Evolutionary conservation across 176 grass and related monocot genomes (phyloP), one percentile per base, ranked within the genome.

Genomic region (Puccinellia tenuiflora): DNA sequence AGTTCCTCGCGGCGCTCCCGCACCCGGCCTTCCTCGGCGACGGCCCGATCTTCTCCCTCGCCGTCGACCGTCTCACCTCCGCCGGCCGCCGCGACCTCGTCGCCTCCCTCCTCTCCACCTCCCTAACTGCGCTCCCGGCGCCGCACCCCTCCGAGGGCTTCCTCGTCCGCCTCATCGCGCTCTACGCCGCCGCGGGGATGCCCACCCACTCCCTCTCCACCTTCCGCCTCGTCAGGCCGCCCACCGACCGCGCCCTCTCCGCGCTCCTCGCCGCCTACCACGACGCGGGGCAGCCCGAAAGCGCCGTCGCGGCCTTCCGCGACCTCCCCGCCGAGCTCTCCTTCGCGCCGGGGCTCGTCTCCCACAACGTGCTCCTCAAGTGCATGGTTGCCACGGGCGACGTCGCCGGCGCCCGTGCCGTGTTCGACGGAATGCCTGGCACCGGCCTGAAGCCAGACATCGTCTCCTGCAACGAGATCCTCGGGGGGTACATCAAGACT

Each of bases 381-480:
- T 79, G 68, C 18, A 75, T 97, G 1, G 85, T 85, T 0, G 40
- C 47, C 9, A 28, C 13, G 20, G 78, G 81, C 12, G 82, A 90
- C 30, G 26, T 92, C 4, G 24, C 68, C 0, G 68, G 84, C 37
- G 95, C 94, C 1, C 86, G 78, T 34, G 22, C 15, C 0, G 13
- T 87, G 92, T 89, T 97, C 52, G 94, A 90, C 78, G 78, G 87
- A 92, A 94, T 94, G 92, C 67, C 85, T 2, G 42, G 34, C 40
- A 75, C 79, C 12, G 79, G 60, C 17, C 1, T 94, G 6, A 46
- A 81, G 28, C 92, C 92, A 3, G 86, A 94, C 86, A 91, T 97
- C 20, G 76, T 94, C 46, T 92, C 90, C n/a, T 97, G 89, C 81
- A 94, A 97, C 24, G 86, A 90, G 85, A 61, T 97, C 55, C 89